Evolutionary conservation across 768 basidiomycete genomes (phyloP).

Genomic region (Podaxis mareebaensis): DNA sequence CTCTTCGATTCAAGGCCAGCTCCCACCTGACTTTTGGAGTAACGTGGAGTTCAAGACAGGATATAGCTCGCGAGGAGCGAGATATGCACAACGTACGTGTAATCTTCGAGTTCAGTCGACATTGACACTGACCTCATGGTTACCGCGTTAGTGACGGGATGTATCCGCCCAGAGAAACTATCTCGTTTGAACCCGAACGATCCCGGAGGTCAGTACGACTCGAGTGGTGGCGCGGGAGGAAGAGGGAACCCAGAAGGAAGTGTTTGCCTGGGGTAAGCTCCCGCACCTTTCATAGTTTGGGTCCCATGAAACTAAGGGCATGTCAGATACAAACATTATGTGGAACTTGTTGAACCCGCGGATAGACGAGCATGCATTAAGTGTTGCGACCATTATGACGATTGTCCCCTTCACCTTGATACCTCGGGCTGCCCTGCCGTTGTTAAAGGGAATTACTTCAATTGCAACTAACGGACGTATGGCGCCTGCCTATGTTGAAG

Average conservation of each 20-base stretch:
- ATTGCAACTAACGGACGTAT: not conserved
- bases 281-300: not conserved
- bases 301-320: constrained; percentile 15
- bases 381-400: constrained; percentile 54
- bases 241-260: constrained; percentile 52
- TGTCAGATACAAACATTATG: constrained; percentile 54
- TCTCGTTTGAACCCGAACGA: constrained; percentile 47
- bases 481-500: no score
- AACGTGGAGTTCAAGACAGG: constrained; percentile 48
- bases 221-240: constrained; percentile 52
- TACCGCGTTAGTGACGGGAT: constrained; percentile 51
- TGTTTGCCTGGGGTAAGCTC: constrained; percentile 47
- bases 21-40: constrained; percentile 51
- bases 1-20: constrained; percentile 42
- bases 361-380: constrained; percentile 54
- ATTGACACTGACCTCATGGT: not conserved
- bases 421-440: constrained; percentile 53
- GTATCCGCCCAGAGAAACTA: constrained; percentile 46
- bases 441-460: not conserved
- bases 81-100: constrained; percentile 46
- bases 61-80: constrained; percentile 37
- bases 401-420: constrained; percentile 56
- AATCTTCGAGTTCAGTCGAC: not conserved
- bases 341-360: constrained; percentile 56
- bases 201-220: constrained; percentile 59